These are phyloP conservation scores for Nakazawaea populi DNA, from an alignment of 805 yeast genomes.

Conservation along the genomic window DNA sequence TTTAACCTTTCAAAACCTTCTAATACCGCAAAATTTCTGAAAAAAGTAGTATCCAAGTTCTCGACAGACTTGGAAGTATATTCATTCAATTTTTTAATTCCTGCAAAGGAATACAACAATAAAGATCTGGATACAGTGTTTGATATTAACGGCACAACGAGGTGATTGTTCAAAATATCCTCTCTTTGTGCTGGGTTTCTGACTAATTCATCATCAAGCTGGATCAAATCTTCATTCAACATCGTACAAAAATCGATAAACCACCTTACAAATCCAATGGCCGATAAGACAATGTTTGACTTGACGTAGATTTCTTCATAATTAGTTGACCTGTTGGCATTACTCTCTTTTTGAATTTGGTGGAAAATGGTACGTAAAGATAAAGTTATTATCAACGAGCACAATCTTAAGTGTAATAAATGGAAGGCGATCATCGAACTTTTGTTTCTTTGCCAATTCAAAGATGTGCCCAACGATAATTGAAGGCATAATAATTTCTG, in stretches of 20 bases:
- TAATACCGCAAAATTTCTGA: constrained; percentile 36
- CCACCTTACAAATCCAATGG: constrained; percentile 84
- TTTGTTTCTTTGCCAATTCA: constrained; percentile 32
- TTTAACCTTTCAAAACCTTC: constrained; percentile 48
- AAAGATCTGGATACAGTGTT: constrained; percentile 68
- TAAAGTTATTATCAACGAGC: constrained; percentile 66
- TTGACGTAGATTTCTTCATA: constrained; percentile 49
- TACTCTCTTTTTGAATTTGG: constrained; percentile 51
- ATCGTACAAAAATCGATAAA: constrained; percentile 70
- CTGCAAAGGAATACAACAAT: constrained; percentile 58
- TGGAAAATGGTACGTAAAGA: constrained; percentile 55
- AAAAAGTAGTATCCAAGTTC: constrained; percentile 31
- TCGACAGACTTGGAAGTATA: constrained; percentile 51
- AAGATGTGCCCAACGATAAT: constrained; percentile 50
- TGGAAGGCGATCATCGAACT: constrained; percentile 51
- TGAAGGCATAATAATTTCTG: constrained; percentile 71
- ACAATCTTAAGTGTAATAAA: constrained; percentile 60
- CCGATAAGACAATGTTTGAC: constrained; percentile 56
- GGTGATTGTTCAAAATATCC: constrained; percentile 19
- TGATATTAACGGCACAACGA: constrained; percentile 54
- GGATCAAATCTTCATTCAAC: constrained; percentile 65
- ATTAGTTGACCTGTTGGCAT: constrained; percentile 26
- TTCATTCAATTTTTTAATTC: constrained; percentile 57
- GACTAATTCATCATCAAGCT: constrained; percentile 27
- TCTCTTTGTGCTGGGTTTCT: constrained; percentile 18